phyloP scores from a whole-genome alignment of 2,329 filamentous ascomycete species.

The Ceratocystis albifundus region DNA sequence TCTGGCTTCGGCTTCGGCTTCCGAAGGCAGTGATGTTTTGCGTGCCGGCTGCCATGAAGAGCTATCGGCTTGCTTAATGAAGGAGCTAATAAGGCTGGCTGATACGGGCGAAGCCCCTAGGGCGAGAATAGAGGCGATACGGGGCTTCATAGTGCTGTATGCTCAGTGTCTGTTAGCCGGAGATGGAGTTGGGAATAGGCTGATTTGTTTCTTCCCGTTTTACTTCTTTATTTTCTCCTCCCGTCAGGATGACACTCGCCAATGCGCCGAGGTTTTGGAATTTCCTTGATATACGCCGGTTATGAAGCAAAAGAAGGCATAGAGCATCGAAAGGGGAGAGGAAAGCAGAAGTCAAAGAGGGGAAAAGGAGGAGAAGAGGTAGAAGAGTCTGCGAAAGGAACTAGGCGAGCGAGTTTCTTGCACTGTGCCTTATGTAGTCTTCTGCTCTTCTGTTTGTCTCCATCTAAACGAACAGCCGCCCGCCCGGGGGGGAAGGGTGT shows the following conservation, averaged over 20 bases:
- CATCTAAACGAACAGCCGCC: not conserved
- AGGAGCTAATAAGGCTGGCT: constrained; percentile 26
- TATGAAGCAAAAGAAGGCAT: not conserved
- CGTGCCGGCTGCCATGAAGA: constrained; percentile 28
- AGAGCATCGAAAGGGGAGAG: not conserved
- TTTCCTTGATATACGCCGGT: not conserved
- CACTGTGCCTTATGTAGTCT: not conserved
- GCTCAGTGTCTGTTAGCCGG: not conserved
- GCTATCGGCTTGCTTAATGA: constrained; percentile 25
- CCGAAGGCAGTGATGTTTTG: constrained; percentile 26
- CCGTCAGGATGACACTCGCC: no score
- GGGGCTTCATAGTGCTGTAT: not conserved
- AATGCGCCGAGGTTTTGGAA: not conserved
- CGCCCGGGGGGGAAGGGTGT: no score
- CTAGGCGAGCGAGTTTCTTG: not conserved
- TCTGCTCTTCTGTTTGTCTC: not conserved
- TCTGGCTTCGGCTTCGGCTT: constrained; percentile 7
- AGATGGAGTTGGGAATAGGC: not conserved
- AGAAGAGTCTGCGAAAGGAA: not conserved
- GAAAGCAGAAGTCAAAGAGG: not conserved
- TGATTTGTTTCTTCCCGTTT: no score
- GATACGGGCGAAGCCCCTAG: constrained; percentile 23
- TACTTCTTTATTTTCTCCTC: not conserved
- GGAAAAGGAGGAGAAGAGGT: not conserved
- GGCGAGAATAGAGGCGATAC: not conserved